Evolutionary conservation across 306 rosid genomes (phyloP).

Genomic region (Cotoneaster glaucophyllus): DNA sequence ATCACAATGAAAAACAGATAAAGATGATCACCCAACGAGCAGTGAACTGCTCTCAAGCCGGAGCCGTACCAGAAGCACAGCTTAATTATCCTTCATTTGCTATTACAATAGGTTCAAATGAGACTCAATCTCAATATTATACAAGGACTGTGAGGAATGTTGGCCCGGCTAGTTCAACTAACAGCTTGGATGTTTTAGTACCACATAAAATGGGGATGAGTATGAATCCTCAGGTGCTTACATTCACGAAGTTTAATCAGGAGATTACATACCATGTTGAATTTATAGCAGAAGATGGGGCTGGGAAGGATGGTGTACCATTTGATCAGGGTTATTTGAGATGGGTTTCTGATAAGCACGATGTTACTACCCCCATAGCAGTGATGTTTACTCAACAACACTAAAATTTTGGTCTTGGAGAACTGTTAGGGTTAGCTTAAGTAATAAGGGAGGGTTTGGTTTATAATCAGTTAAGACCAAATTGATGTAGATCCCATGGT

Average conservation of each 20-base stretch:
- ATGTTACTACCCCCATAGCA: constrained; percentile 41
- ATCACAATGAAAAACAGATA: constrained; percentile 36
- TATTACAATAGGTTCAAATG: constrained; percentile 12
- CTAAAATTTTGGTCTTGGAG: no score
- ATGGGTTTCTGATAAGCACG: constrained; percentile 39
- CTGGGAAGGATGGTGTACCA: background rate
- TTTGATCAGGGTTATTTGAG: constrained; percentile 38
- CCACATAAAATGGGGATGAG: constrained; percentile 25
- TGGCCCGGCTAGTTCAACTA: constrained; percentile 31
- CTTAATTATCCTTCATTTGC: constrained; percentile 52
- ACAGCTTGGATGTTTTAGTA: constrained; percentile 5
- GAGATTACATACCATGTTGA: constrained; percentile 16
- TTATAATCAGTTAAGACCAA: no score
- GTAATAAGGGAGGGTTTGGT: no score
- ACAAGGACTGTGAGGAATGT: constrained; percentile 45
- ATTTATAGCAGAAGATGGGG: constrained; percentile 14
- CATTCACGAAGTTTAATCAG: constrained; percentile 37
- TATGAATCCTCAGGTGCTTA: constrained; percentile 20
- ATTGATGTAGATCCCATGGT: no score
- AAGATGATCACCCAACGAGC: constrained; percentile 15
- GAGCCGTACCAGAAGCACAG: constrained; percentile 28
- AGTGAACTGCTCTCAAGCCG: constrained; percentile 27
- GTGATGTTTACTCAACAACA: background rate
- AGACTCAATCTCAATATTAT: constrained; percentile 17
- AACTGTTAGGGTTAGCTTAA: no score